Conservation (phyloP, 768 basidiomycete species). For the Fistulinella prunicolor region DNA sequence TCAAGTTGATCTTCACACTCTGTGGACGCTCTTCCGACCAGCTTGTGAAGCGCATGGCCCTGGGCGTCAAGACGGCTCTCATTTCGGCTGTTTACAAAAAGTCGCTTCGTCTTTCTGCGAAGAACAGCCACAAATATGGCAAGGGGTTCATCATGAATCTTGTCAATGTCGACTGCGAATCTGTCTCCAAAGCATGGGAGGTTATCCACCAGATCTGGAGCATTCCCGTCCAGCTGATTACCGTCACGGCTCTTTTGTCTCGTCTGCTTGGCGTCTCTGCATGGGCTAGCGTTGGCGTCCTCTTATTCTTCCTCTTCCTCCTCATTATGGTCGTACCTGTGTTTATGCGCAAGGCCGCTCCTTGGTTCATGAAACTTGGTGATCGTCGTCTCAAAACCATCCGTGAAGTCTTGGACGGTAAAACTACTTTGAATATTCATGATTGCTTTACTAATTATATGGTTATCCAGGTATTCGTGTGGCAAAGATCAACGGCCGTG, state of each 20-base stretch:
- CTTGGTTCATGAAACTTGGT: constrained; percentile 27
- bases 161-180: constrained; percentile 31
- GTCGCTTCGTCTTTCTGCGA: constrained; percentile 26
- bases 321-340: constrained; percentile 31
- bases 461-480: constrained; percentile 21
- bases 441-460: background rate
- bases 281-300: constrained; percentile 29
- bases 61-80: constrained; percentile 31
- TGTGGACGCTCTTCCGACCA: constrained; percentile 31
- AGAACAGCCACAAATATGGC: constrained; percentile 25
- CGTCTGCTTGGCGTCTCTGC: constrained; percentile 29
- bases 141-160: constrained; percentile 31
- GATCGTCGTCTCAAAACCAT: constrained; percentile 28
- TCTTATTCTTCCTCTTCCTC: constrained; percentile 21
- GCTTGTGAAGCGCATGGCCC: constrained; percentile 27
- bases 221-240: constrained; percentile 25
- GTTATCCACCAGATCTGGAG: constrained; percentile 27
- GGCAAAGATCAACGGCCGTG: constrained; percentile 29
- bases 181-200: constrained; percentile 30
- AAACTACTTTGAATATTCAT: background rate
- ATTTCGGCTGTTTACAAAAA: constrained; percentile 32
- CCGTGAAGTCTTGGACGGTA: constrained; percentile 29
- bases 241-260: constrained; percentile 20
- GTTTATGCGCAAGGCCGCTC: constrained; percentile 32
- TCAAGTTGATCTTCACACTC: constrained; percentile 24